Percentiles rank a stretch among this genome's conserved stretches.
phyloP scores from a whole-genome alignment of 1,139 yeast species.

The Protomyces macrosporus region DNA sequence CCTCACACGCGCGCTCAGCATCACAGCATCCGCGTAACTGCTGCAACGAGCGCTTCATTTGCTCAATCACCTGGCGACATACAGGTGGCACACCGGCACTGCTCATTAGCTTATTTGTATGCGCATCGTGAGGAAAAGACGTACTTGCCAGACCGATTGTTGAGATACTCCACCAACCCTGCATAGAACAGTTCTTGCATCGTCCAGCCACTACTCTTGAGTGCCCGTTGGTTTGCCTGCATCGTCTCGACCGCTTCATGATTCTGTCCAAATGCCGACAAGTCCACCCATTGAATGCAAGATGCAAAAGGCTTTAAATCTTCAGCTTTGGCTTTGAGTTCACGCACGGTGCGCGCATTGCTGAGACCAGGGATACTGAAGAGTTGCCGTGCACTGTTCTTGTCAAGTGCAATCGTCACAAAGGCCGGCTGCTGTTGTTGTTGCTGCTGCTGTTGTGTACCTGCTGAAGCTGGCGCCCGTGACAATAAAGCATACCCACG shows the following conservation, averaged over 20 bases:
- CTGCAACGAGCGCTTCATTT: background rate
- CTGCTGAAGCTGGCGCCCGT: background rate
- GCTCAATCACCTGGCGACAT: background rate
- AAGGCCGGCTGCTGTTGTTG: background rate
- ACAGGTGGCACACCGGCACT: background rate
- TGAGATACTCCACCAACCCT: background rate
- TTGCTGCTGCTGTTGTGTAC: background rate
- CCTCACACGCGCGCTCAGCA: background rate
- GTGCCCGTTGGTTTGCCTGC: background rate
- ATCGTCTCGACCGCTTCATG: background rate
- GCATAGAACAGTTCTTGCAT: background rate
- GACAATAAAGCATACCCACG: constrained; percentile 11
- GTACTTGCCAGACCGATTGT: background rate
- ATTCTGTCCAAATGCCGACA: background rate
- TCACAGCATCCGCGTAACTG: background rate
- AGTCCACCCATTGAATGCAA: background rate
- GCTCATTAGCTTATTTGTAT: background rate
- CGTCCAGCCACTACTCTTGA: background rate
- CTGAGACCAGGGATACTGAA: background rate
- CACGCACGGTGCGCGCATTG: background rate
- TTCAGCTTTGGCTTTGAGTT: background rate
- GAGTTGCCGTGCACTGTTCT: background rate
- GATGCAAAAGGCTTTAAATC: background rate
- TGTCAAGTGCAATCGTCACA: background rate
- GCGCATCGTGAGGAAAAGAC: background rate